These are phyloP conservation scores for Bertia moriformis DNA, from an alignment of 2,329 filamentous ascomycete species.

Conservation along the genomic window DNA sequence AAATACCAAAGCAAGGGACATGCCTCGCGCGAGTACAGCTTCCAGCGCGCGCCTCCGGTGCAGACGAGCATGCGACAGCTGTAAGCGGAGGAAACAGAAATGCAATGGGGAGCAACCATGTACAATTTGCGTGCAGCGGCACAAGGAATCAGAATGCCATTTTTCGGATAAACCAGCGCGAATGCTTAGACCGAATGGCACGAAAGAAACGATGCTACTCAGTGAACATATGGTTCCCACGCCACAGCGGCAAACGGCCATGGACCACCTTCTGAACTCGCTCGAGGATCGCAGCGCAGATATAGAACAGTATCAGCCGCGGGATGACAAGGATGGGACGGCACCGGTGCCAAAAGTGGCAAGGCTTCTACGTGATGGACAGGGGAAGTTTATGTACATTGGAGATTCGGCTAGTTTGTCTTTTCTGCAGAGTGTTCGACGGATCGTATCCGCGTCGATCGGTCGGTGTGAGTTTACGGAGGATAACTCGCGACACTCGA, in stretches of 20 bases:
- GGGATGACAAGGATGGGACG: slow-evolving; percentile 9
- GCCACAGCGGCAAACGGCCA: slow-evolving; percentile 14
- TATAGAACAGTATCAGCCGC: not conserved
- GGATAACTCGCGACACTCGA: slow-evolving; percentile 21
- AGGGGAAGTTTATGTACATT: slow-evolving; percentile 37
- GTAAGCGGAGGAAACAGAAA: slow-evolving; percentile 31
- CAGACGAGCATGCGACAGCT: slow-evolving; percentile 24
- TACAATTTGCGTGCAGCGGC: slow-evolving; percentile 27
- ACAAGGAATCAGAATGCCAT: slow-evolving; percentile 22
- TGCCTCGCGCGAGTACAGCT: slow-evolving; percentile 7
- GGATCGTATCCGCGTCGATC: slow-evolving; percentile 27
- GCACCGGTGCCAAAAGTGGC: slow-evolving; percentile 23
- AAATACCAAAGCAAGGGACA: too few relatives aligned
- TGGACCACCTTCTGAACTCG: slow-evolving; percentile 7
- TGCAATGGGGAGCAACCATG: slow-evolving; percentile 34
- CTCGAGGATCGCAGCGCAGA: not conserved
- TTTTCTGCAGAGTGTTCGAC: slow-evolving; percentile 33
- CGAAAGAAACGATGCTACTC: slow-evolving; percentile 9
- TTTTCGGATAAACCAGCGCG: slow-evolving; percentile 18
- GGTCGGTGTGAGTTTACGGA: slow-evolving; percentile 23
- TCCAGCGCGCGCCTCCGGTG: slow-evolving; percentile 16
- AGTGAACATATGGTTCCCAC: slow-evolving; percentile 2
- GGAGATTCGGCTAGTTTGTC: slow-evolving; percentile 36
- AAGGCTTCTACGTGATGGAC: slow-evolving; percentile 30
- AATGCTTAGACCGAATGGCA: slow-evolving; percentile 13